These are phyloP conservation scores for Ziziphus jujuba DNA, from an alignment of 306 rosid species.

Conservation along the genomic window DNA sequence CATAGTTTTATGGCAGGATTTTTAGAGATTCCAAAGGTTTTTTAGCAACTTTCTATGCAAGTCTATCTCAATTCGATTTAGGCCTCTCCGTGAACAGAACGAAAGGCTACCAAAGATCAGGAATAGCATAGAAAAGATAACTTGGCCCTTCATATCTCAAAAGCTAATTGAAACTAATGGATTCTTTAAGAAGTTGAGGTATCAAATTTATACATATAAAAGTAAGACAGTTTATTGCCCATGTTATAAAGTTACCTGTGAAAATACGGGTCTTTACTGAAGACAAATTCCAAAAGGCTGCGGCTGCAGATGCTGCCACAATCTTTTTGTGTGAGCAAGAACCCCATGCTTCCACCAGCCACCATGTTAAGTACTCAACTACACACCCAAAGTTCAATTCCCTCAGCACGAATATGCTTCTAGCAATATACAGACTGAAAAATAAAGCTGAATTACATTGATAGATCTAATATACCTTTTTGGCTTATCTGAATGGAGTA, in stretches of 20 bases:
- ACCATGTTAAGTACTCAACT: slow-evolving; percentile 52
- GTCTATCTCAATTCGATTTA: neutral
- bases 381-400: slow-evolving; percentile 23
- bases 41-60: too few relatives aligned
- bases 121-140: too few relatives aligned
- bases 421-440: slow-evolving; percentile 5
- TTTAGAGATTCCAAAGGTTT: neutral
- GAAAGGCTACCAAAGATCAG: neutral
- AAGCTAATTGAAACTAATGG: neutral
- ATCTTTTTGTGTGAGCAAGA: slow-evolving; percentile 81
- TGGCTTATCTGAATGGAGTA: slow-evolving; percentile 58
- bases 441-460: slow-evolving; percentile 1
- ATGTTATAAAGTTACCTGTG: slow-evolving; percentile 45
- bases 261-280: slow-evolving; percentile 63
- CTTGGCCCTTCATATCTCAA: too few relatives aligned
- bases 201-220: neutral
- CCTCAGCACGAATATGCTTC: slow-evolving; percentile 9
- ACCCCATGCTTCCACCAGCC: slow-evolving; percentile 66
- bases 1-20: neutral
- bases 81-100: neutral
- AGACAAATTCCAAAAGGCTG: slow-evolving; percentile 82
- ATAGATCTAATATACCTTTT: slow-evolving; percentile 43
- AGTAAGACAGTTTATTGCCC: neutral
- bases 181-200: neutral
- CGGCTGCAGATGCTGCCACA: slow-evolving; percentile 47